Base-by-base conservation (phyloP, 257 asterid genomes). In the Plantago major region DNA sequence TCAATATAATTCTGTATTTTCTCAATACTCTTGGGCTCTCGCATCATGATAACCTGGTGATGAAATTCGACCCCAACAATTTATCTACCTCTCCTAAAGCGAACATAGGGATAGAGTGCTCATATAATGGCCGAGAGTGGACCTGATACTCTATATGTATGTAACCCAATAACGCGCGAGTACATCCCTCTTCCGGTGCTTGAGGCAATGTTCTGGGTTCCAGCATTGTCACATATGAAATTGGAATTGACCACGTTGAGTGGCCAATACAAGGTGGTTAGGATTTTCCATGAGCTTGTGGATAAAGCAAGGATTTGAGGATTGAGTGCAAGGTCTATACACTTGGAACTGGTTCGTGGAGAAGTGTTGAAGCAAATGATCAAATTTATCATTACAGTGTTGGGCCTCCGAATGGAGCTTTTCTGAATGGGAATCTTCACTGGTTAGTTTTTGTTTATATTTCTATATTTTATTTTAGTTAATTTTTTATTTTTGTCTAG, bases 131-230 rank as follows among this genome's bases (percentile, higher is more conserved):
- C n/a, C 5, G n/a, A 3, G 3, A 0, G 1, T 11, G 10, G 14
- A 4, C 46, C 18, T 0, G 40, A 62, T 9, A 11, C 7, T 22
- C 43, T 68, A 8, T 71, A 33, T 45, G 10, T 80, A 17, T 71
- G 77, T 67, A 75, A 75, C 55, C 81, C 74, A 15, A 67, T 51
- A 57, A 63, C 46, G 8, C 61, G 55, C 5, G 74, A 76, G 26
- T 64, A 64, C 16, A 50, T 67, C 44, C 17, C 56, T 6, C 64
- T 76, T 42, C 77, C 67, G 9, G 19, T 7, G n/a, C 47, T 57
- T 37, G 3, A 9, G 54, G 56, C 9, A 63, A 48, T 10, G 51
- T 46, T 3, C 37, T 5, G 3, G 37, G 37, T 30, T 30, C 37
- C 3, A 30, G 5, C 37, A 12, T 17, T 28, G 28, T 15, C 53